phyloP scores from a whole-genome alignment of 2,329 filamentous ascomycete species.

The Neoarthrinium moseri region DNA sequence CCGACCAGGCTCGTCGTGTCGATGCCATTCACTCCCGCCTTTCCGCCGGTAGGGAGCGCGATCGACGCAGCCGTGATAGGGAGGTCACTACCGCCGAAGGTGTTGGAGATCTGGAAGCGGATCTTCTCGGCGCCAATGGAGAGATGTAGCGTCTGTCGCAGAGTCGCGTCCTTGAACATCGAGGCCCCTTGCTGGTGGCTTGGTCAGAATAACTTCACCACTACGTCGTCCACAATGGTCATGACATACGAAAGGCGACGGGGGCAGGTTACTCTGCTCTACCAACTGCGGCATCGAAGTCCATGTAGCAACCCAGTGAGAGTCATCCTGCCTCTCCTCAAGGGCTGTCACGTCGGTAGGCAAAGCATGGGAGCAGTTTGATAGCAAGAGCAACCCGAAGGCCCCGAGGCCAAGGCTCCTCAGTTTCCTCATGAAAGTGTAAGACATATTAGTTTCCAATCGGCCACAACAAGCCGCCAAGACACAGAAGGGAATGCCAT shows the following conservation, averaged over 20 bases:
- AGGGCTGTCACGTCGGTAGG: not conserved
- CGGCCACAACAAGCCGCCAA: not conserved
- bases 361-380: not conserved
- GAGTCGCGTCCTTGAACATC: conserved; percentile 61
- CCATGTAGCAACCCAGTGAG: conserved; percentile 64
- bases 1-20: conserved; percentile 48
- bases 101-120: conserved; percentile 64
- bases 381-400: not conserved
- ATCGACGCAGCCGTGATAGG: conserved; percentile 59
- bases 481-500: not conserved
- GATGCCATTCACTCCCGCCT: conserved; percentile 52
- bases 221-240: not conserved
- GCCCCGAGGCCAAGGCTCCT: not conserved
- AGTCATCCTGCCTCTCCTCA: conserved; percentile 25
- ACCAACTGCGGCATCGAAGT: conserved; percentile 65
- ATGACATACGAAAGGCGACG: conserved; percentile 53
- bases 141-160: conserved; percentile 64
- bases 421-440: not conserved
- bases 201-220: not conserved
- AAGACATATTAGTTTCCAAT: not conserved
- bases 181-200: conserved; percentile 32
- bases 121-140: conserved; percentile 55
- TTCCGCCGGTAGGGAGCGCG: conserved; percentile 52
- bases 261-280: conserved; percentile 61
- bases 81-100: conserved; percentile 59